Percentiles rank a stretch among this genome's conserved stretches.
Evolutionary conservation across 176 grass and related monocot genomes (phyloP).

Genomic region (Ensete ventricosum): DNA sequence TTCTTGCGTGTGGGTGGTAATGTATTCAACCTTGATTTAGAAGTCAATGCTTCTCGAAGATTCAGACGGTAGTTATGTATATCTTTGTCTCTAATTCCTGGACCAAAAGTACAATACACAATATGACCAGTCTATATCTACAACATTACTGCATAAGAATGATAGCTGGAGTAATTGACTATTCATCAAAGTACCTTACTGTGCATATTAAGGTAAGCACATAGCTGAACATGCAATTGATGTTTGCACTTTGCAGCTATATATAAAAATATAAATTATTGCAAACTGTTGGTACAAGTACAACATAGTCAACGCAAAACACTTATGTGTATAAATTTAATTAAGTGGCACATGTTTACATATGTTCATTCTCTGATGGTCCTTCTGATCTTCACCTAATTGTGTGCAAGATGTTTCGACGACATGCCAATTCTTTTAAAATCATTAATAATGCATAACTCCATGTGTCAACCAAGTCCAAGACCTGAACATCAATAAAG

Average conservation of each 20-base stretch:
- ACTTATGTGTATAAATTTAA: not conserved
- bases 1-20: slow-evolving; percentile 47
- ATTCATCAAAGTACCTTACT: not conserved
- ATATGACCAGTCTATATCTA: not conserved
- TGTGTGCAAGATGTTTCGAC: no score
- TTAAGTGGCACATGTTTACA: no score
- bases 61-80: slow-evolving; percentile 46
- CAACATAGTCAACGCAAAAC: not conserved
- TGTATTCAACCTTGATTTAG: slow-evolving; percentile 41
- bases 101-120: slow-evolving; percentile 4
- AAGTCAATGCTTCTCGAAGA: slow-evolving; percentile 42
- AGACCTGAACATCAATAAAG: not conserved
- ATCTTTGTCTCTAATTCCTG: slow-evolving; percentile 47
- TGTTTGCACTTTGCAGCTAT: not conserved
- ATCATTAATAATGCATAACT: not conserved
- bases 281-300: not conserved
- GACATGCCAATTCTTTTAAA: not conserved
- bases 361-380: no score
- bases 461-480: not conserved
- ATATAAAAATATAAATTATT: not conserved
- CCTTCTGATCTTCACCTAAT: no score
- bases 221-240: not conserved
- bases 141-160: not conserved
- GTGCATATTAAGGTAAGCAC: not conserved
- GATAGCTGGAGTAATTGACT: not conserved